These are phyloP conservation scores for Austroboletus eburneus DNA, from an alignment of 768 basidiomycete species.

Conservation along the genomic window DNA sequence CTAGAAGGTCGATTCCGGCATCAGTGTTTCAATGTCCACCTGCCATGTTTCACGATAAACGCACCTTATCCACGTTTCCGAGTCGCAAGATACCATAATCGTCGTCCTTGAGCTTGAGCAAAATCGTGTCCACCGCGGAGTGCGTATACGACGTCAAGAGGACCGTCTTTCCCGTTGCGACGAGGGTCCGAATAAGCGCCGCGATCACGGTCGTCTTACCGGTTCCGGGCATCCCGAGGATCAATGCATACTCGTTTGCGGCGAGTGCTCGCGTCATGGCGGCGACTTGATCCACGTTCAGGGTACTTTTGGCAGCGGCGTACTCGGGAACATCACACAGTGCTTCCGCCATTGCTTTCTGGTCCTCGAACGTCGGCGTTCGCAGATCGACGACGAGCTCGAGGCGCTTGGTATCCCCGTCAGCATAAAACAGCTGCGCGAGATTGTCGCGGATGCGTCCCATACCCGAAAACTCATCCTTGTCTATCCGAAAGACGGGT, in stretches of 20 bases:
- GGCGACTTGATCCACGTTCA: conserved; percentile 68
- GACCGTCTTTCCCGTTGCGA: conserved; percentile 79
- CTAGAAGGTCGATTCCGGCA: conserved; percentile 36
- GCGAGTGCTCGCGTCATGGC: conserved; percentile 73
- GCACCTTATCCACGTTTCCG: conserved; percentile 89
- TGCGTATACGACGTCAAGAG: conserved; percentile 93
- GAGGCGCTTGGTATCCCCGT: conserved; percentile 64
- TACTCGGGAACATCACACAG: conserved; percentile 28
- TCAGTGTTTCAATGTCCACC: background rate
- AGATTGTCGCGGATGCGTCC: conserved; percentile 87
- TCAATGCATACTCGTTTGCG: conserved; percentile 85
- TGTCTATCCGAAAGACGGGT: conserved; percentile 80
- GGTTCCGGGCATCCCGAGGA: conserved; percentile 98
- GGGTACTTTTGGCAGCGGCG: conserved; percentile 30
- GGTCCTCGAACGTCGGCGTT: conserved; percentile 56
- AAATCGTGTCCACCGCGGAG: conserved; percentile 96
- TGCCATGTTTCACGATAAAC: background rate
- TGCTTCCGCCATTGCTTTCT: conserved; percentile 11
- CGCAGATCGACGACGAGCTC: conserved; percentile 80
- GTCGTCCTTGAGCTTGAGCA: conserved; percentile 70
- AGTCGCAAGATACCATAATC: conserved; percentile 78
- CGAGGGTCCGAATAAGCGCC: conserved; percentile 76
- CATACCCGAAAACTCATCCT: conserved; percentile 90
- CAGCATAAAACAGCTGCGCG: conserved; percentile 79
- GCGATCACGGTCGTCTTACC: conserved; percentile 97